Base-by-base conservation (phyloP, 1,284 basidiomycete genomes). In the Ceraceosorus guamensis region DNA sequence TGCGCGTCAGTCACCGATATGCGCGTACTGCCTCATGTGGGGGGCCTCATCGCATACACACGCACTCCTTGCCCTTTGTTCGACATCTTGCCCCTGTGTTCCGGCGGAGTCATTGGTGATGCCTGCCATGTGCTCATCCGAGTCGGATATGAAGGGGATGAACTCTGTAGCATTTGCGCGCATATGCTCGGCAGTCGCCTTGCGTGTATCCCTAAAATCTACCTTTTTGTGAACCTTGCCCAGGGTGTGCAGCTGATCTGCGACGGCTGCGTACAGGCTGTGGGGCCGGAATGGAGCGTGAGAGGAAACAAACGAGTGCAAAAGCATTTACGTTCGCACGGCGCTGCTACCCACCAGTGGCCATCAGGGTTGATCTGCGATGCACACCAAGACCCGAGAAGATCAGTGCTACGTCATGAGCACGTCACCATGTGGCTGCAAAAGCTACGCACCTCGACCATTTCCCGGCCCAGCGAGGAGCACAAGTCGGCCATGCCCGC, bases 341-440 rank as follows among this genome's bases (percentile, higher is more conserved):
- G n/a, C 10, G 39, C 6, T 11, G 6, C 10, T 7, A 32, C 53
- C 16, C 39, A 60, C 60, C 91, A 97, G 70, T 97, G 92, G 0
- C 92, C 92, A 70, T 97, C 92, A 7, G 92, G 89, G 61, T 85
- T 86, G 68, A 96, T 88, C 88, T 92, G 64, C 3, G 46, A 39
- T 6, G 24, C 5, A n/a, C n/a, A n/a, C 41, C n/a, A n/a, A n/a
- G 41, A 13, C 14, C n/a, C 41, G 13, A n/a, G 41, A 44, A 14
- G 41, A 13, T n/a, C 46, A 8, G 46, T 8, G 18, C 24, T 7
- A 34, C 8, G 18, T 48, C 46, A 48, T 7, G 10, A 24, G 41
- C 41, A 34, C 8, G 37, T n/a, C 37, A 41, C 8, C 37, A n/a
- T 41, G 30, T n/a, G n/a, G 45, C 45, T 46, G n/a, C n/a, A n/a